Base-by-base conservation (phyloP, 2,329 filamentous ascomycete genomes). In the Hypoxylon sp. region DNA sequence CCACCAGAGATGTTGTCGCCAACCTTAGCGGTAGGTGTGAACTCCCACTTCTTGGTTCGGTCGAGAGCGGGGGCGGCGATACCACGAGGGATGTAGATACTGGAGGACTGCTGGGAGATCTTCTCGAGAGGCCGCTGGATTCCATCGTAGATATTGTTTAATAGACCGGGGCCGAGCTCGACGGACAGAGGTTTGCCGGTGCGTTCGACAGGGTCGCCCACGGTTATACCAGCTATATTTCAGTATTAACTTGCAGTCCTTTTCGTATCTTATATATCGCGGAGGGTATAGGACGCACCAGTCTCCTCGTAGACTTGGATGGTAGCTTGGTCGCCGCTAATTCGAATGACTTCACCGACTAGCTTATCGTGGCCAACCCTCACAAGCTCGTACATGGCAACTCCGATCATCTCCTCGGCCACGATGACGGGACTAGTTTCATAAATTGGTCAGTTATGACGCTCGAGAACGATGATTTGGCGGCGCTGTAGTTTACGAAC, bases 271-370 rank as follows among this genome's bases (percentile, higher is more conserved):
- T n/a, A 20, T 20, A 8, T 22, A n/a, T 34, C 2, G n/a, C n/a
- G 37, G 32, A 64, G 50, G 32, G 39, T 47, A 11, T 48, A 30
- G 15, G n/a, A 70, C 85, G 66, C 86, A 96, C 93, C 93, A 72
- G 95, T 99, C 83, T 99, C 95, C 80, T 99, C 95, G 84, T 99
- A 99, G 71, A 99, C 95, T 82, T 99, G 95, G 72, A 99, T 96
- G 51, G 94, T 97, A 72, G 93, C 94, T 82, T 94, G 96, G 80
- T 99, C 95, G 78, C 84, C 90, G 75, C 92, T 95, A 82, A 99
- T 96, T 79, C 95, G 91, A 85, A 99, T 99, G 80, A 99, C 95
- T 82, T 99, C 95, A 78, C 95, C 95, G 67, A 97, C 91, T 64
- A 99, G 89, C 77, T 91, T 88, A 76, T 97, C 93, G 77, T 97